phyloP scores from a whole-genome alignment of 1,284 basidiomycete species.

The Tremellales sp. region DNA sequence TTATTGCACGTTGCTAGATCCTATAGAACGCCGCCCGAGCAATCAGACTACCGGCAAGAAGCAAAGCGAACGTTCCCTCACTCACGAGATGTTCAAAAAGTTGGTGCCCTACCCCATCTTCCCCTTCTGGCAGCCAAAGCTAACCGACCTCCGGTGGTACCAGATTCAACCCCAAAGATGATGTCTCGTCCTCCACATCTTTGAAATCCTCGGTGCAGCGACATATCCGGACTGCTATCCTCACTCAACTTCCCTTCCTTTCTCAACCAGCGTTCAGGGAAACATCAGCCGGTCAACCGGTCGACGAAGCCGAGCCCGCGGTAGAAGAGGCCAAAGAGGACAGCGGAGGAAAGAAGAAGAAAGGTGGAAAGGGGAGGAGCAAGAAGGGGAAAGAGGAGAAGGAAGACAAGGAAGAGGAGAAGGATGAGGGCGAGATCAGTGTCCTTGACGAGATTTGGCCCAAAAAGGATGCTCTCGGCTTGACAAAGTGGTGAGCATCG shows the following conservation, averaged over 20 bases:
- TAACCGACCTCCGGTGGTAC: background rate
- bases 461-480: slow-evolving; percentile 91
- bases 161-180: slow-evolving; percentile 80
- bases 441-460: slow-evolving; percentile 90
- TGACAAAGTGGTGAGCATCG: slow-evolving; percentile 84
- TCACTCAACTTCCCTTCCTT: slow-evolving; percentile 77
- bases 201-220: slow-evolving; percentile 93
- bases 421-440: slow-evolving; percentile 58
- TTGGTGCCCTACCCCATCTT: slow-evolving; percentile 17
- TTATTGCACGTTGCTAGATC: no score
- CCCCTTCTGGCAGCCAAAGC: background rate
- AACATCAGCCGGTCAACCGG: slow-evolving; percentile 11
- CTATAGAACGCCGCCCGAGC: no score
- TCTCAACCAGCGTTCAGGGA: slow-evolving; percentile 38
- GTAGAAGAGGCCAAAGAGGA: slow-evolving; percentile 21
- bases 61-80: no score
- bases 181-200: slow-evolving; percentile 88
- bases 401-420: slow-evolving; percentile 51
- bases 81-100: slow-evolving; percentile 51
- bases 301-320: slow-evolving; percentile 14
- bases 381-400: slow-evolving; percentile 28
- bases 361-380: slow-evolving; percentile 30
- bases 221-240: slow-evolving; percentile 72
- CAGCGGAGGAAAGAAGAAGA: slow-evolving; percentile 26
- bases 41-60: no score